A percentile compares a stretch with the other conserved stretches of the same genome.
Evolutionary conservation across 169 alveolate species (phyloP).

Genomic region (Amoebophrya sp.): DNA sequence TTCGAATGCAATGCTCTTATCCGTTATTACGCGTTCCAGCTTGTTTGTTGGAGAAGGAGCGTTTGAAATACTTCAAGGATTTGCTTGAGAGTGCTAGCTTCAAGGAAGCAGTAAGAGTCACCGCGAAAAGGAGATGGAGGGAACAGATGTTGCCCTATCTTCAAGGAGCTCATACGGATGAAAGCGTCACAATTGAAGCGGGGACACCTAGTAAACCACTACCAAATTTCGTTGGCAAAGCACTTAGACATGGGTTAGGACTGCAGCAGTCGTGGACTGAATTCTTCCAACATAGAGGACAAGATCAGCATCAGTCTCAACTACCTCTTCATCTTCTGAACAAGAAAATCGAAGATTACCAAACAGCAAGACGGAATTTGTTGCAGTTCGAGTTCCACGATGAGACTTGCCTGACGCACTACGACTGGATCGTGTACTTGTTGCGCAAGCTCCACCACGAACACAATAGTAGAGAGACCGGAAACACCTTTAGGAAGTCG

Average conservation of each 20-base stretch:
- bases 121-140: background rate
- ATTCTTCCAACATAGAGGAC: too few species aligned
- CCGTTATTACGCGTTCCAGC: background rate
- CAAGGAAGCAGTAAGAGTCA: background rate
- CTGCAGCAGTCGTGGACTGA: background rate
- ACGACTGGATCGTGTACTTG: background rate
- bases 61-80: background rate
- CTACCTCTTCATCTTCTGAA: too few species aligned
- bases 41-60: background rate
- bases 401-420: background rate
- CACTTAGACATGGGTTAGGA: too few species aligned
- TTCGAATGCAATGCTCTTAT: background rate
- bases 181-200: background rate
- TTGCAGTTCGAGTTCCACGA: background rate
- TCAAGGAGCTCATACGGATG: too few species aligned
- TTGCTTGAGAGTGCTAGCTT: background rate
- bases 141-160: too few species aligned
- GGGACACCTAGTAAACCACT: background rate
- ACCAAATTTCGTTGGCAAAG: too few species aligned
- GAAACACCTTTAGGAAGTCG: background rate
- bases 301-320: too few species aligned
- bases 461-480: background rate
- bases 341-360: background rate
- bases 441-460: background rate
- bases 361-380: background rate